phyloP scores from a whole-genome alignment of 495 filamentous ascomycete species.

The Podospora anserina region DNA sequence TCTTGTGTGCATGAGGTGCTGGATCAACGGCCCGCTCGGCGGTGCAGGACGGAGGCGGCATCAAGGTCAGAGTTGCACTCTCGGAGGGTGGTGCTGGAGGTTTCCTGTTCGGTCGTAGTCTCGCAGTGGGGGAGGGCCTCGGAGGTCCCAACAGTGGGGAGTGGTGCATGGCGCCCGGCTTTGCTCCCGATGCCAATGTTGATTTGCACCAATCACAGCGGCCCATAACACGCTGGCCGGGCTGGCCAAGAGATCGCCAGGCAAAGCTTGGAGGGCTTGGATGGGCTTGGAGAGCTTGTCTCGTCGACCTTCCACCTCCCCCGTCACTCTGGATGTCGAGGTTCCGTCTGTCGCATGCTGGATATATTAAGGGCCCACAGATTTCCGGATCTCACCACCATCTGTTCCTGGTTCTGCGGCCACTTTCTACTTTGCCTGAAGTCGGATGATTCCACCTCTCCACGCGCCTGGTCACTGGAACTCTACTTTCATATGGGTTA shows the following conservation, averaged over 20 bases:
- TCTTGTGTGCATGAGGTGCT: background rate
- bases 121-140: background rate
- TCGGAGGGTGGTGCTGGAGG: slow-evolving; percentile 22
- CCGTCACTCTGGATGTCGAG: no score
- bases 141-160: slow-evolving; percentile 10
- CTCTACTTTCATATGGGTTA: background rate
- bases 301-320: background rate
- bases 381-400: background rate
- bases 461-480: background rate
- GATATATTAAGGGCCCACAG: background rate
- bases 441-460: background rate
- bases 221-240: background rate
- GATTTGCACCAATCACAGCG: slow-evolving; percentile 11
- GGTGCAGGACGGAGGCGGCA: slow-evolving; percentile 13
- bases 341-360: background rate
- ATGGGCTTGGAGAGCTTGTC: slow-evolving; percentile 5
- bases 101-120: slow-evolving; percentile 21
- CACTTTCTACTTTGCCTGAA: slow-evolving; percentile 4
- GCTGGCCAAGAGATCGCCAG: slow-evolving; percentile 7
- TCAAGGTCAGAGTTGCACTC: slow-evolving; percentile 26
- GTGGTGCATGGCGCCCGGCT: slow-evolving; percentile 4
- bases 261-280: slow-evolving; percentile 1
- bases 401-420: background rate
- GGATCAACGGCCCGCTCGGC: slow-evolving; percentile 27
- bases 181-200: slow-evolving; percentile 11